Percentiles rank a stretch among this genome's conserved stretches.
Conservation (phyloP, 2,329 filamentous ascomycete species). For the Tolypocladium ovalisporum region DNA sequence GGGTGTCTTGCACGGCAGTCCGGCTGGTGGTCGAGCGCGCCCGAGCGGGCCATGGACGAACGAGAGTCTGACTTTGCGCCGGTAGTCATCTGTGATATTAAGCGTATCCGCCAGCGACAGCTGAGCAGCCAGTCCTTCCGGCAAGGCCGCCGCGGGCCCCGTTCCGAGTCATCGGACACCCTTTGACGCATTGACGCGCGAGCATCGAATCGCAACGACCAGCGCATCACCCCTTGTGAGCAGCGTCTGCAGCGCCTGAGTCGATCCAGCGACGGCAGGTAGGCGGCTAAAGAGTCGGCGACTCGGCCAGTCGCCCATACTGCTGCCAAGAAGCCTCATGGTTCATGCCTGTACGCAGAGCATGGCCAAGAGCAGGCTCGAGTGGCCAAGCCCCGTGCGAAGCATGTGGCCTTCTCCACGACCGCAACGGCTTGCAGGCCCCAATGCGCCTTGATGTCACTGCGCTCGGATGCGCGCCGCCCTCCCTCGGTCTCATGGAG, state of each 20-base stretch:
- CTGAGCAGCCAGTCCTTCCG: not conserved
- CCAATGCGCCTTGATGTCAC: not conserved
- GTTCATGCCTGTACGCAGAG: not conserved
- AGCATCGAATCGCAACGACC: not conserved
- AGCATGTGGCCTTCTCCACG: not conserved
- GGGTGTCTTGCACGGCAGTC: not conserved
- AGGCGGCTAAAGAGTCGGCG: not conserved
- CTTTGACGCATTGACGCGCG: not conserved
- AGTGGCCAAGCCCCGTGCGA: not conserved
- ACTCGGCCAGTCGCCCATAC: not conserved
- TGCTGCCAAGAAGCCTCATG: not conserved
- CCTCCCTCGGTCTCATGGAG: not conserved
- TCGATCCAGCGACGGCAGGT: not conserved
- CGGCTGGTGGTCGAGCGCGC: not conserved
- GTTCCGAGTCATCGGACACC: not conserved
- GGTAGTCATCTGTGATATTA: not conserved
- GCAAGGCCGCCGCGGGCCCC: not conserved
- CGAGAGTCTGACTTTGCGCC: not conserved
- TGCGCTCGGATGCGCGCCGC: not conserved
- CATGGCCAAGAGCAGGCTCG: not conserved
- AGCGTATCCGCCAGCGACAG: not conserved
- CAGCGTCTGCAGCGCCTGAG: not conserved
- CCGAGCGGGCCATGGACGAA: not conserved
- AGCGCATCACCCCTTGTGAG: not conserved
- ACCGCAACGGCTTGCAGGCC: not conserved